These are phyloP conservation scores for Trapa bicornis DNA, from an alignment of 345 rosid genomes.

Conservation along the genomic window DNA sequence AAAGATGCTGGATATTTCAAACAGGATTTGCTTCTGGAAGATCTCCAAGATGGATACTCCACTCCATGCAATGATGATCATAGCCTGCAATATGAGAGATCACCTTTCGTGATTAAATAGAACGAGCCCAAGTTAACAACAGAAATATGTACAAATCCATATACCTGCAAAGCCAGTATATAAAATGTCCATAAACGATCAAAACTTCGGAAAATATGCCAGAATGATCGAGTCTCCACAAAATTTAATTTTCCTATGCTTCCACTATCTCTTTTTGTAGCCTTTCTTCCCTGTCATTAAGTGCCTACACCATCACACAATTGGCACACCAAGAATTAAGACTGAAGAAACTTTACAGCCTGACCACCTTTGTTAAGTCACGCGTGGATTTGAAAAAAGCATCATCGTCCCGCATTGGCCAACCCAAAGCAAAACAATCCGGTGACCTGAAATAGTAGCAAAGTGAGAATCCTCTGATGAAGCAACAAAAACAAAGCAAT, in stretches of 20 bases:
- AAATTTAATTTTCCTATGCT: conserved; percentile 90
- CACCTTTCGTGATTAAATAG: not conserved
- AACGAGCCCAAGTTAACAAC: not conserved
- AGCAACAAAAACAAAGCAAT: not conserved
- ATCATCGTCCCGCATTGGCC: conserved; percentile 99
- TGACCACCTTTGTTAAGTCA: conserved; percentile 30
- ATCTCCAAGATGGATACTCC: conserved; percentile 44
- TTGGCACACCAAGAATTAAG: conserved; percentile 4
- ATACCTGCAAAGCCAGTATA: conserved; percentile 77
- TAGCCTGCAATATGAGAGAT: conserved; percentile 35
- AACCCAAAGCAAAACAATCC: conserved; percentile 97
- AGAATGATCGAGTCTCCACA: conserved; percentile 81
- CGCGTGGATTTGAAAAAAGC: conserved; percentile 74
- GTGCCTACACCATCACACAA: conserved; percentile 5
- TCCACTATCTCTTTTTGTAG: conserved; percentile 27
- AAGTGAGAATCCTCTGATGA: not conserved
- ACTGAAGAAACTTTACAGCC: conserved; percentile 10
- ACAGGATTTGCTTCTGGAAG: conserved; percentile 49
- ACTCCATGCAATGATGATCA: conserved; percentile 75
- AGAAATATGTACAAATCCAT: not conserved
- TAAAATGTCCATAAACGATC: conserved; percentile 94
- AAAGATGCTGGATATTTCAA: conserved; percentile 70
- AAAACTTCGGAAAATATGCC: conserved; percentile 93
- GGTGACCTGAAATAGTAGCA: conserved; percentile 46
- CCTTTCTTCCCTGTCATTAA: conserved; percentile 49